Evolutionary conservation across 495 filamentous ascomycete genomes (phyloP).

Genomic region (Penicillium taxi): DNA sequence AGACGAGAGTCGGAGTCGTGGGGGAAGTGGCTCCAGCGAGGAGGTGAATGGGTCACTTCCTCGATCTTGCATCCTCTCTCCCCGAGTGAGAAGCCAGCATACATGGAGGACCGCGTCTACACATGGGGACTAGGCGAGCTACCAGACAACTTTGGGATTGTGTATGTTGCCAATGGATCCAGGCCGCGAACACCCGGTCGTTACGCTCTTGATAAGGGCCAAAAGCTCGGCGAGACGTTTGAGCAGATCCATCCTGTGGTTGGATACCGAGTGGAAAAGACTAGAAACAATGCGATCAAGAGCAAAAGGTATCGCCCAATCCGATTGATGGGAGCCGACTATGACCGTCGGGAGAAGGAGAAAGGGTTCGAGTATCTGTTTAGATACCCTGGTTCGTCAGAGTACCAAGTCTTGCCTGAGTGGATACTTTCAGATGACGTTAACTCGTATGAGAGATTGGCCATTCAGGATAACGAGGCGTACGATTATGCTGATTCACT

Average conservation of each 20-base stretch:
- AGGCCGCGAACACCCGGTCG: conserved; percentile 4
- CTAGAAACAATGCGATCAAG: neutral
- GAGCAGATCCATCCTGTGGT: conserved; percentile 11
- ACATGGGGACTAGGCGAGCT: conserved; percentile 3
- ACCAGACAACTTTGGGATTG: conserved; percentile 3
- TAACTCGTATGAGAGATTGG: too few relatives aligned
- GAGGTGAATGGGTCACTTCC: too few relatives aligned
- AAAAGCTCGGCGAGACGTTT: conserved; percentile 8
- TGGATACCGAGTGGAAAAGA: conserved; percentile 7
- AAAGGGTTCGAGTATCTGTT: conserved; percentile 3
- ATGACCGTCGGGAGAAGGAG: conserved; percentile 2
- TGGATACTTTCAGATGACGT: conserved; percentile 3
- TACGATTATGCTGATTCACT: too few relatives aligned
- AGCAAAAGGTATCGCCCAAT: conserved; percentile 3
- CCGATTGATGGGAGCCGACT: neutral
- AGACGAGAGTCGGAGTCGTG: too few relatives aligned
- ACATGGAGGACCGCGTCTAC: neutral
- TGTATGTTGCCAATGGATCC: conserved; percentile 6
- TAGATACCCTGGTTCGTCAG: conserved; percentile 1
- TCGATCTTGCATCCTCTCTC: too few relatives aligned
- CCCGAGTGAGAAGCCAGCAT: conserved; percentile 1
- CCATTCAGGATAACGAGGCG: too few relatives aligned
- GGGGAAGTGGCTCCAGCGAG: too few relatives aligned
- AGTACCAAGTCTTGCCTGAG: conserved; percentile 4
- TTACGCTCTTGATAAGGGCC: conserved; percentile 4